Conservation (phyloP, 139 green algal genomes). For the Pedinophyceae sp. region DNA sequence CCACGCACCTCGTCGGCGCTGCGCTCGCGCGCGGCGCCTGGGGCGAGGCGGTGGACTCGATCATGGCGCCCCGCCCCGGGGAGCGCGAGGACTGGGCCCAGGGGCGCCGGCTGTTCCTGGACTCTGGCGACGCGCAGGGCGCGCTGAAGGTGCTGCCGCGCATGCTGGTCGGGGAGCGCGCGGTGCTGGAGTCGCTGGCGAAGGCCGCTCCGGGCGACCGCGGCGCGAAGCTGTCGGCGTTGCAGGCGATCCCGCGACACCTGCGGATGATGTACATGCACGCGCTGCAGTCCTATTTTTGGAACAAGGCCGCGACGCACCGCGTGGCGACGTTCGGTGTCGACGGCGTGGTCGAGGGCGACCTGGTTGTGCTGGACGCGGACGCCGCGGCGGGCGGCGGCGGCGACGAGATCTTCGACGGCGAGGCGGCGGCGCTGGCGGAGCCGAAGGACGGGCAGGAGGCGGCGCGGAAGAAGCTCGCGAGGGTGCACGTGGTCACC, state of each 20-base stretch:
- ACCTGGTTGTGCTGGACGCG: slow-evolving; percentile 22
- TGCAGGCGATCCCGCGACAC: slow-evolving; percentile 52
- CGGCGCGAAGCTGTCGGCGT: slow-evolving; percentile 4
- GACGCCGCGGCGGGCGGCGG: background rate
- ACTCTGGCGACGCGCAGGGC: slow-evolving; percentile 10
- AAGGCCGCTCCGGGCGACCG: background rate
- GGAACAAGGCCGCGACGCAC: slow-evolving; percentile 55
- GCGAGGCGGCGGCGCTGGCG: background rate
- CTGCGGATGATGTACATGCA: slow-evolving; percentile 85
- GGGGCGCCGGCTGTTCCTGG: background rate
- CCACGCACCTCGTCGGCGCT: slow-evolving; percentile 52
- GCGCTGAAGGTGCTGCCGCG: slow-evolving; percentile 36
- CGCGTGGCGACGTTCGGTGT: slow-evolving; percentile 34
- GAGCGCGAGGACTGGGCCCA: background rate
- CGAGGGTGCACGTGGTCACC: background rate
- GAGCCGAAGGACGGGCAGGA: slow-evolving; percentile 6
- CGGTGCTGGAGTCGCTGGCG: slow-evolving; percentile 26
- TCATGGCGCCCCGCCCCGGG: background rate
- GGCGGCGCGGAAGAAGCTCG: slow-evolving; percentile 1
- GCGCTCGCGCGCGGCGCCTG: background rate
- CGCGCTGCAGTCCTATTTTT: slow-evolving; percentile 79
- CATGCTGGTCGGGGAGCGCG: slow-evolving; percentile 36
- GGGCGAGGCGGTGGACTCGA: background rate
- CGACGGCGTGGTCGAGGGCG: slow-evolving; percentile 35
- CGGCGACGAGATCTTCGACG: background rate